Evolutionary conservation across 2,329 filamentous ascomycete genomes (phyloP), one percentile per base, ranked within the genome.

Genomic region (Ophiostoma populinum): DNA sequence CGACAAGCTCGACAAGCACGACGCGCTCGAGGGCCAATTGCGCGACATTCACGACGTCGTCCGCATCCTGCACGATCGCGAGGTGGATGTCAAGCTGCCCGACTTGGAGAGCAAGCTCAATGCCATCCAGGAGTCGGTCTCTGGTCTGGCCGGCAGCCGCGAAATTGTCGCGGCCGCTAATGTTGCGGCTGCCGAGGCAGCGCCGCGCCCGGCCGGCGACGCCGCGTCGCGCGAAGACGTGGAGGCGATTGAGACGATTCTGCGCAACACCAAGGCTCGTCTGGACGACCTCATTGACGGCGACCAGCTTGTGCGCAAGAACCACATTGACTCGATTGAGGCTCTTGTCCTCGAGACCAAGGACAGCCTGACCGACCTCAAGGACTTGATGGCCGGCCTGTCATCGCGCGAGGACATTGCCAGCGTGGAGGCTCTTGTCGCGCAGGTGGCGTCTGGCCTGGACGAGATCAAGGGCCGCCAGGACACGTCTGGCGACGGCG

Each of bases 211-310:
- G 1, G 38, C 42, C 5, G 48, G 47, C 3, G 71, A 74, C 24
- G 52, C 63, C 3, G 75, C 78, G 6, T 73, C 65, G 21, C 81
- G 81, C 50, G 83, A 93, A 44, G 86, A 95, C 46, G 81, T 86
- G 0, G 74, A 87, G 41, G 83, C 83, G 9, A 86, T 95, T 39
- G 87, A 94, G 54, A 92, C 80, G 0, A 74, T 95, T 32, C 65
- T 95, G 10, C 74, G 79, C 27, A 93, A 92, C 51, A 86, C 85
- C 21, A 94, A 94, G 52, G 74, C 77, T 5, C 80, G 80, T 31
- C 61, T 95, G 8, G 87, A 94, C 39, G 85, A 92, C 40, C 53
- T 72, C 15, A 69, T 92, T 33, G 70, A 86, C 34, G 67, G 73
- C 4, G 78, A 85, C 22, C 73, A 80, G 38, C 61, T 72, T 2